Percentiles rank a stretch among this genome's conserved stretches.
These are phyloP conservation scores for Trichophaea hybrida DNA, from an alignment of 2,329 filamentous ascomycete genomes.

Conservation along the genomic window DNA sequence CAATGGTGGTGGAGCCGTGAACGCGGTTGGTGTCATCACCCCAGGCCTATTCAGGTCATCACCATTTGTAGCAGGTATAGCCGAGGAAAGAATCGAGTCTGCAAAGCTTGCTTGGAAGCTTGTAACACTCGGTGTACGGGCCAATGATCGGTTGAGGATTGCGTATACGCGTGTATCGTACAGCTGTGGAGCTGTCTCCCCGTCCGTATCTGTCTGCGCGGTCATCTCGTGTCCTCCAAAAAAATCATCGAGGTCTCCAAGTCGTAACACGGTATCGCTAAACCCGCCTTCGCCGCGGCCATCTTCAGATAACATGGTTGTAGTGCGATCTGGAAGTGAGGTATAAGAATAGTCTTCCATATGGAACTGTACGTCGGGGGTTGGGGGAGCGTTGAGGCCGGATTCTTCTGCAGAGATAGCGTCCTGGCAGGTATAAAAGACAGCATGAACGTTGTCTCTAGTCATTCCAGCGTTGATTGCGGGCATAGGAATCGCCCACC, in stretches of 20 bases:
- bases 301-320: constrained; percentile 88
- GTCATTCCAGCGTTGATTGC: constrained; percentile 79
- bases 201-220: constrained; percentile 19
- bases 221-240: constrained; percentile 34
- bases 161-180: constrained; percentile 27
- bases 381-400: constrained; percentile 46
- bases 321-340: constrained; percentile 48
- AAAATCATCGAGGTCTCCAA: constrained; percentile 43
- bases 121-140: constrained; percentile 26
- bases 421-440: constrained; percentile 83
- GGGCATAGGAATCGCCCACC: constrained; percentile 90
- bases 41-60: constrained; percentile 10
- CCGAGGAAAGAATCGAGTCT: constrained; percentile 25
- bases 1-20: constrained; percentile 25
- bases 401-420: constrained; percentile 43
- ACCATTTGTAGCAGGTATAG: not conserved
- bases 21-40: constrained; percentile 28
- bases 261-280: constrained; percentile 57
- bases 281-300: constrained; percentile 53
- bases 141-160: constrained; percentile 27
- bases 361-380: constrained; percentile 84
- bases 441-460: constrained; percentile 81
- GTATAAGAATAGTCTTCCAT: constrained; percentile 68
- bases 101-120: constrained; percentile 27
- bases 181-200: constrained; percentile 26